Conservation (phyloP, 768 basidiomycete species). For the Psilocybe azurescens region DNA sequence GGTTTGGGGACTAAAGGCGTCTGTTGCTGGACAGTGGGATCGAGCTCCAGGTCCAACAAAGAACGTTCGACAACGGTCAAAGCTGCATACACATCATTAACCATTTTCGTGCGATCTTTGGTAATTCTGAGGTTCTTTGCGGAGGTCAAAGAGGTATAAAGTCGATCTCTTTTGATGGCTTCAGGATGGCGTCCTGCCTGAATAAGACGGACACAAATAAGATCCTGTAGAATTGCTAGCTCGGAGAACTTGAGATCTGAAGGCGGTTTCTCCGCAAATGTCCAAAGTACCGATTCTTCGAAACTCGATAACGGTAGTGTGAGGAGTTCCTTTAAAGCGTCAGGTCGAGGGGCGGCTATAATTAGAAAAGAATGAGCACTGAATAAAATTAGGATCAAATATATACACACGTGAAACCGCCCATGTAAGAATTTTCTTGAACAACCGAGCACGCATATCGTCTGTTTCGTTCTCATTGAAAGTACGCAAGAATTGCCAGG, state of each 20-base stretch:
- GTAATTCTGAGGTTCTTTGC: constrained; percentile 43
- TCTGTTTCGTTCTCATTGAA: constrained; percentile 70
- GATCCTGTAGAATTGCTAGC: constrained; percentile 69
- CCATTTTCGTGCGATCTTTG: constrained; percentile 67
- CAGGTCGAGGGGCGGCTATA: constrained; percentile 62
- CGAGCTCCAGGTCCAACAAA: constrained; percentile 51
- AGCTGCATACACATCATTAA: constrained; percentile 69
- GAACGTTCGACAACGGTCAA: constrained; percentile 69
- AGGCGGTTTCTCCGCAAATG: constrained; percentile 64
- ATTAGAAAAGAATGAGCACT: constrained; percentile 9
- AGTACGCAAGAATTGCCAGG: constrained; percentile 77
- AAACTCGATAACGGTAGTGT: constrained; percentile 67
- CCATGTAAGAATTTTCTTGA: constrained; percentile 70
- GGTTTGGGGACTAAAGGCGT: constrained; percentile 20
- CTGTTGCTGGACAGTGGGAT: constrained; percentile 15
- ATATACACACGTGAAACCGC: constrained; percentile 63
- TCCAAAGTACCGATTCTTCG: constrained; percentile 64
- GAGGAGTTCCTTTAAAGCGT: constrained; percentile 65
- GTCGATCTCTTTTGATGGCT: constrained; percentile 79
- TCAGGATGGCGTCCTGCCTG: constrained; percentile 71
- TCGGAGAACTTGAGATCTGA: constrained; percentile 49
- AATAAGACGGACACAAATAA: constrained; percentile 80
- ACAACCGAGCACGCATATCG: constrained; percentile 55
- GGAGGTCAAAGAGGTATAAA: constrained; percentile 54
- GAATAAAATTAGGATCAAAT: not conserved